Evolutionary conservation across 2,329 filamentous ascomycete species (phyloP), one percentile per base, ranked within the genome.

Genomic region (Penicillium italicum): DNA sequence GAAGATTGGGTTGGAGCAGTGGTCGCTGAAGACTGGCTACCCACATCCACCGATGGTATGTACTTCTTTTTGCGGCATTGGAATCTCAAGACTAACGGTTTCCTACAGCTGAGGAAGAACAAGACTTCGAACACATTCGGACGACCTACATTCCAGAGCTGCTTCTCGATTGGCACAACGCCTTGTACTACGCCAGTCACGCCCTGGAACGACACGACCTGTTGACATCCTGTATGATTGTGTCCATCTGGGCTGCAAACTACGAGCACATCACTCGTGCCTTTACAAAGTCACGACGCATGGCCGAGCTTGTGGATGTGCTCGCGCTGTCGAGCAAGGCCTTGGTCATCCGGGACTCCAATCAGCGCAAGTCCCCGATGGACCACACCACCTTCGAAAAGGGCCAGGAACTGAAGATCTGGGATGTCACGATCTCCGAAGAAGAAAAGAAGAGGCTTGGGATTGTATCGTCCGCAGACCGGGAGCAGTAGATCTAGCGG

Each of bases 131-230:
- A 45, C 75, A 80, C 24, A 83, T 97, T 49, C 85, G 91, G 62
- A 82, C 85, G 52, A 83, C 84, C 0, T 97, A 96, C 72, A 80
- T 99, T 3, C 92, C 94, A 2, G 91, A 97, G 70, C 83, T 90
- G 18, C 79, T 96, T 40, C 81, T 99, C 47, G 90, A 89, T 3
- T 97, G 94, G 71, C 85, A 94, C 69, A 87, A 84, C 65, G 86
- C 89, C 1, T 78, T 97, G 47, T 89, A 95, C 70, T 89, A 88
- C 67, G 88, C 89, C 0, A 91, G 90, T 4, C 86, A 85, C 44
- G 81, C 84, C 46, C 77, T 95, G 41, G 87, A 85, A 43, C 85
- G 59, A n/a, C 56, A 91, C 41, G 89, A 93, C 56, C 83, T 88
- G 62, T 80, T 96, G 18, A 81, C 94, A 26, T 86, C 93, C 68